Evolutionary conservation across 2,329 filamentous ascomycete genomes (phyloP).

Genomic region (Clonostachys byssicola): DNA sequence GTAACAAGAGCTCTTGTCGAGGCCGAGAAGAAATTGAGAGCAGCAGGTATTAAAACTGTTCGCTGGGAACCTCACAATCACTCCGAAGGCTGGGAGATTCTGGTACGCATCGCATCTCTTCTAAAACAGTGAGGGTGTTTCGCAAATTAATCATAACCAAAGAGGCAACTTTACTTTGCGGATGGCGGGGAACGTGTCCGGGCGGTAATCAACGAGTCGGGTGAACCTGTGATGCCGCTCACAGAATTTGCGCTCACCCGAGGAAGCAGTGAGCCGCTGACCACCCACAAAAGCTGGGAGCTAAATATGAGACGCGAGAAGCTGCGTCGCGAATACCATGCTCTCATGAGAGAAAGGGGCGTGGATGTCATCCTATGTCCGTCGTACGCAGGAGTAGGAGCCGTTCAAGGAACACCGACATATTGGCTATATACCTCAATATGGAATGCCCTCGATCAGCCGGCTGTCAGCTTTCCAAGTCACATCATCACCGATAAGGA

Average conservation of each 20-base stretch:
- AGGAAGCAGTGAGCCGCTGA: not conserved
- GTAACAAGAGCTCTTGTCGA: conserved; percentile 10
- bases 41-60: conserved; percentile 11
- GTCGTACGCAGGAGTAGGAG: conserved; percentile 12
- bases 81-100: conserved; percentile 9
- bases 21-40: conserved; percentile 8
- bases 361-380: conserved; percentile 19
- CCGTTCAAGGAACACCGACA: conserved; percentile 9
- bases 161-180: conserved; percentile 10
- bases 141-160: not conserved
- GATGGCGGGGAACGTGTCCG: conserved; percentile 12
- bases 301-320: conserved; percentile 7
- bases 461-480: conserved; percentile 16
- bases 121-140: not conserved
- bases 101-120: conserved; percentile 2
- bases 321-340: conserved; percentile 1
- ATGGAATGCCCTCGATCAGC: conserved; percentile 23
- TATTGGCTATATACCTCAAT: conserved; percentile 21
- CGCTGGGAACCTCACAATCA: conserved; percentile 14
- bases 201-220: conserved; percentile 8
- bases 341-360: conserved; percentile 11
- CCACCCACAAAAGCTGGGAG: conserved; percentile 9
- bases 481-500: conserved; percentile 6
- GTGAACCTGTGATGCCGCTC: conserved; percentile 18
- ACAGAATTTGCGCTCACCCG: conserved; percentile 15